A percentile compares a stretch with the other conserved stretches of the same genome.
Evolutionary conservation across 164 flowering plant species (phyloP).

Genomic region (Magnolia sinica): DNA sequence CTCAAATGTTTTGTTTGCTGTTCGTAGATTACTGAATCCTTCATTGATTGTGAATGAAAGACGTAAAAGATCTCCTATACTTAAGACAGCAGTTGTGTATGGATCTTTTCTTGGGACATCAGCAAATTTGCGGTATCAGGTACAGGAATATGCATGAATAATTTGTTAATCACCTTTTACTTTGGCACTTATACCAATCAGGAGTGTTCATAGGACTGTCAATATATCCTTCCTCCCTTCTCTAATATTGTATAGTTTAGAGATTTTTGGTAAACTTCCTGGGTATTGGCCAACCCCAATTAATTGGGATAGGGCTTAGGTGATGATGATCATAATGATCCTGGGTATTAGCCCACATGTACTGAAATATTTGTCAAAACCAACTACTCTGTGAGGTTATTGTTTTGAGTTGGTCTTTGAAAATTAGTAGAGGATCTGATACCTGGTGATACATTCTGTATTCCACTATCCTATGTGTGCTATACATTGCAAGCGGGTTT

Average conservation of each 20-base stretch:
- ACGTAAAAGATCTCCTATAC: conserved; percentile 67
- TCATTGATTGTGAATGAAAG: conserved; percentile 28
- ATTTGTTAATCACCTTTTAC: not conserved
- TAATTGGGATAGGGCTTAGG: not conserved
- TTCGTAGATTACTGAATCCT: conserved; percentile 60
- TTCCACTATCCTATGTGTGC: not conserved
- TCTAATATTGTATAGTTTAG: not conserved
- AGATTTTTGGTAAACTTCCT: not conserved
- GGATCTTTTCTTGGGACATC: conserved; percentile 78
- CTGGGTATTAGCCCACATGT: not conserved
- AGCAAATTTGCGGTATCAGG: conserved; percentile 97
- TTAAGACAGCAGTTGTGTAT: conserved; percentile 85
- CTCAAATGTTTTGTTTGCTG: conserved; percentile 54
- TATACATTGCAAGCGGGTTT: not conserved
- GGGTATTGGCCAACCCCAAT: not conserved
- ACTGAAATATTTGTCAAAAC: not conserved
- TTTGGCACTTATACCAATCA: not conserved
- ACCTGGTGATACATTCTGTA: not conserved
- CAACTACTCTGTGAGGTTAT: not conserved
- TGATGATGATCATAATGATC: too few species aligned
- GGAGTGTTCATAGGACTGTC: not conserved
- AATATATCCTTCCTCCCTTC: not conserved
- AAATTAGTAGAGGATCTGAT: too few species aligned
- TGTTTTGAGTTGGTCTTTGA: not conserved
- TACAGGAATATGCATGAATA: conserved; percentile 13